Evolutionary conservation across 768 basidiomycete species (phyloP).

Genomic region (Tubosaeta sp.): DNA sequence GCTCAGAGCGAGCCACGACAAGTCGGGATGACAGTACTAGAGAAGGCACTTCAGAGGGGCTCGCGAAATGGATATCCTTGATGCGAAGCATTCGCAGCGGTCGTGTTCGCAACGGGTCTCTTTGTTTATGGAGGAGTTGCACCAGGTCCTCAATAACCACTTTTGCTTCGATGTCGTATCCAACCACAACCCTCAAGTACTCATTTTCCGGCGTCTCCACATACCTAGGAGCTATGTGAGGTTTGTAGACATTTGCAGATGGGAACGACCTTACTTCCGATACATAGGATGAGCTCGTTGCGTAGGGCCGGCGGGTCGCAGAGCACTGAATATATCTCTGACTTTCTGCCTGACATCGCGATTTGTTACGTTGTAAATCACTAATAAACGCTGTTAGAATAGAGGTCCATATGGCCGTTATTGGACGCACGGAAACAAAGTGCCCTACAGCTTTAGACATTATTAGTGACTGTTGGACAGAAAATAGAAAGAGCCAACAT

Average conservation of each 20-base stretch:
- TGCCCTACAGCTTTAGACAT: constrained; percentile 39
- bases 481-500: constrained; percentile 34
- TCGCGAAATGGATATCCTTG: constrained; percentile 29
- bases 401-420: neutral
- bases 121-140: constrained; percentile 20
- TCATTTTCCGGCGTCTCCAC: neutral
- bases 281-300: constrained; percentile 7
- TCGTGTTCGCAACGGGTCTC: neutral
- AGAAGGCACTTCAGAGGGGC: constrained; percentile 27
- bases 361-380: constrained; percentile 26
- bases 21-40: constrained; percentile 23
- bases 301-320: neutral
- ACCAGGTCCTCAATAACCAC: constrained; percentile 21
- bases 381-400: neutral
- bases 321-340: constrained; percentile 5
- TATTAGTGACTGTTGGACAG: neutral
- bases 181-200: constrained; percentile 13
- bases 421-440: constrained; percentile 43
- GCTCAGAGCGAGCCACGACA: constrained; percentile 10
- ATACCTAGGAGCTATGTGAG: neutral
- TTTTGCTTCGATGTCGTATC: constrained; percentile 7
- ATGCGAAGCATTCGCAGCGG: constrained; percentile 15
- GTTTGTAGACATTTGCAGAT: too few relatives aligned
- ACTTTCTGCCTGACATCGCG: neutral
- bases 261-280: neutral